These are phyloP conservation scores for Aspergillus tamarii DNA, from an alignment of 2,329 filamentous ascomycete species.

Conservation along the genomic window DNA sequence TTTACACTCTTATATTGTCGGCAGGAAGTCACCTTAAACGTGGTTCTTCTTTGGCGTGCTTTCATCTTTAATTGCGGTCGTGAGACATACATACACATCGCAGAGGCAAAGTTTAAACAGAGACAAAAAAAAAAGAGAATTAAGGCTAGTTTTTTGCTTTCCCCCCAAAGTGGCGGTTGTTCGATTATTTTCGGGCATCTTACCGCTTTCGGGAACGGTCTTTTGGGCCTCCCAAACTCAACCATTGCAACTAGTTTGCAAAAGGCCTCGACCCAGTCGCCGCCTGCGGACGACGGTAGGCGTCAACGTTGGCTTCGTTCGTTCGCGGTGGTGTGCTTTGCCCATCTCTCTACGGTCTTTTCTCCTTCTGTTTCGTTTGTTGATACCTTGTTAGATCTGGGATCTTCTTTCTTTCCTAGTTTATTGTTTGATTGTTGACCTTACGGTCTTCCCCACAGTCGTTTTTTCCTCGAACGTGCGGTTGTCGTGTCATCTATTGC, in stretches of 20 bases:
- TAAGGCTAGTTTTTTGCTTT: background rate
- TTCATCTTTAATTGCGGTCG: too few species aligned
- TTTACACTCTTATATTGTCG: background rate
- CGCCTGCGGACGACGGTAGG: constrained; percentile 8
- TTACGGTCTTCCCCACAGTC: constrained; percentile 5
- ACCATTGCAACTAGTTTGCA: constrained; percentile 3
- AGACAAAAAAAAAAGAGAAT: background rate
- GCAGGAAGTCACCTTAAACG: background rate
- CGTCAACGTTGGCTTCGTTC: background rate
- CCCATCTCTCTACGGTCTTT: background rate
- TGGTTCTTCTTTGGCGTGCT: background rate
- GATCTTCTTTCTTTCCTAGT: constrained; percentile 1
- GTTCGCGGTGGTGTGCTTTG: background rate
- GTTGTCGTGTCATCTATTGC: background rate
- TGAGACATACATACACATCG: too few species aligned
- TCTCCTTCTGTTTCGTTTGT: background rate
- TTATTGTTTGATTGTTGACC: background rate
- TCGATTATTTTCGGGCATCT: constrained; percentile 15
- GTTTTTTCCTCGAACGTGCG: constrained; percentile 2
- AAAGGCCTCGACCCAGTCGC: constrained; percentile 5
- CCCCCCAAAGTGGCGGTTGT: background rate
- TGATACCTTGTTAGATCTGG: background rate
- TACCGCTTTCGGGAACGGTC: constrained; percentile 7
- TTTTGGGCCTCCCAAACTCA: background rate
- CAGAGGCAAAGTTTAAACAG: background rate